phyloP scores from a whole-genome alignment of 2,329 filamentous ascomycete species.

The Claviceps capensis region DNA sequence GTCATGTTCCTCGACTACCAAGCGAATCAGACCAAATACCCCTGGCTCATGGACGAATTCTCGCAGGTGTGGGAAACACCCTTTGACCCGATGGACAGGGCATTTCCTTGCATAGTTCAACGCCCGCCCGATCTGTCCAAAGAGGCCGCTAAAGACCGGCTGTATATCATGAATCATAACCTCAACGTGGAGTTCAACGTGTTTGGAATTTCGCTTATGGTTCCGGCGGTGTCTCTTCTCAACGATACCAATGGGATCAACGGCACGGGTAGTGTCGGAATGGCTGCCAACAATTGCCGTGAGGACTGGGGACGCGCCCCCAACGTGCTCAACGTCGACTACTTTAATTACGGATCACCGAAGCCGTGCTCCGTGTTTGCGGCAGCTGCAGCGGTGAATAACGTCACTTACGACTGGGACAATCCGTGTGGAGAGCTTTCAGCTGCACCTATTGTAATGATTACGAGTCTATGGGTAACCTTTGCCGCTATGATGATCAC shows the following conservation, averaged over 20 bases:
- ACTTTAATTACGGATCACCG: conserved; percentile 58
- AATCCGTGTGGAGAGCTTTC: conserved; percentile 36
- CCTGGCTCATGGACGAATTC: conserved; percentile 82
- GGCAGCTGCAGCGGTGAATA: conserved; percentile 55
- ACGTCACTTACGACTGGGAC: conserved; percentile 49
- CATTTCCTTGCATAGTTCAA: conserved; percentile 67
- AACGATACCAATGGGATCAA: conserved; percentile 58
- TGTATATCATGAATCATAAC: conserved; percentile 87
- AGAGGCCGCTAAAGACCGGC: conserved; percentile 41
- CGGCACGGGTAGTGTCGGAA: conserved; percentile 53
- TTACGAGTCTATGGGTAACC: conserved; percentile 11
- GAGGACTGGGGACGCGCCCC: conserved; percentile 52
- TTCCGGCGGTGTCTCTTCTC: conserved; percentile 57
- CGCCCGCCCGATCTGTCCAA: conserved; percentile 54
- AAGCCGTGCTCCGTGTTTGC: conserved; percentile 59
- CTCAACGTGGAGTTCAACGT: conserved; percentile 66
- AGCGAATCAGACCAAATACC: conserved; percentile 63
- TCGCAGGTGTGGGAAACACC: conserved; percentile 83
- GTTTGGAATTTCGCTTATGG: conserved; percentile 47
- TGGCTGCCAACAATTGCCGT: conserved; percentile 48
- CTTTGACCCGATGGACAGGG: conserved; percentile 52
- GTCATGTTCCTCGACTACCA: conserved; percentile 78
- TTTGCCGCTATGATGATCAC: conserved; percentile 12
- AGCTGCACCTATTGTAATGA: not conserved
- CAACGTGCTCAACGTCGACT: conserved; percentile 72